These are phyloP conservation scores for Trichoderma sp. DNA, from an alignment of 2,329 filamentous ascomycete genomes.

Conservation along the genomic window DNA sequence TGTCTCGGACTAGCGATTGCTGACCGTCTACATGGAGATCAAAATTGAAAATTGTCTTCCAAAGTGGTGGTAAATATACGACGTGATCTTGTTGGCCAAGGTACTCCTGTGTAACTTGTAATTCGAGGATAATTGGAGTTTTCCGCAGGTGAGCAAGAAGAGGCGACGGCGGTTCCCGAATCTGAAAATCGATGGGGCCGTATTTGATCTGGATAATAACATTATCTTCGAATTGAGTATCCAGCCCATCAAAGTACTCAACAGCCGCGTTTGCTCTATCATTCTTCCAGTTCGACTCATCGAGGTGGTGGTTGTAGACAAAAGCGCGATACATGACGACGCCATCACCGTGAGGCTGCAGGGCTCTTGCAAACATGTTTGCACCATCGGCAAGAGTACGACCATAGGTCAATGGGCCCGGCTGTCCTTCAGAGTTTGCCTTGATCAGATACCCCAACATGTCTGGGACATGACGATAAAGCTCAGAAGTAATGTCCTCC, in stretches of 20 bases:
- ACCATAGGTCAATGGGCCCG: not conserved
- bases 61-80: constrained; percentile 1
- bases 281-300: constrained; percentile 1
- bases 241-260: not conserved
- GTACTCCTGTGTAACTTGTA: not conserved
- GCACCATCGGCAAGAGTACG: constrained; percentile 1
- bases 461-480: not conserved
- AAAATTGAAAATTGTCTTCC: constrained; percentile 3
- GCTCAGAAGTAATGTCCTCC: constrained; percentile 1
- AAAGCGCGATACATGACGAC: not conserved
- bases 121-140: not conserved
- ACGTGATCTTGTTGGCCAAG: not conserved
- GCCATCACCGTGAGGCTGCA: not conserved
- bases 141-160: not conserved
- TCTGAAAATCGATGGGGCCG: not conserved
- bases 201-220: not conserved
- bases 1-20: not conserved
- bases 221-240: constrained; percentile 5
- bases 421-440: not conserved
- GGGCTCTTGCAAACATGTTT: not conserved
- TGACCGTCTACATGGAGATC: not conserved
- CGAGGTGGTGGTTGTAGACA: not conserved
- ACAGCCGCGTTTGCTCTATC: not conserved
- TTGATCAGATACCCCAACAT: constrained; percentile 1
- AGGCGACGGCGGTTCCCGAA: not conserved